Percentiles rank a stretch among this genome's conserved stretches.
phyloP scores from a whole-genome alignment of 2,329 filamentous ascomycete genomes.

The Diplocarpon rosae region DNA sequence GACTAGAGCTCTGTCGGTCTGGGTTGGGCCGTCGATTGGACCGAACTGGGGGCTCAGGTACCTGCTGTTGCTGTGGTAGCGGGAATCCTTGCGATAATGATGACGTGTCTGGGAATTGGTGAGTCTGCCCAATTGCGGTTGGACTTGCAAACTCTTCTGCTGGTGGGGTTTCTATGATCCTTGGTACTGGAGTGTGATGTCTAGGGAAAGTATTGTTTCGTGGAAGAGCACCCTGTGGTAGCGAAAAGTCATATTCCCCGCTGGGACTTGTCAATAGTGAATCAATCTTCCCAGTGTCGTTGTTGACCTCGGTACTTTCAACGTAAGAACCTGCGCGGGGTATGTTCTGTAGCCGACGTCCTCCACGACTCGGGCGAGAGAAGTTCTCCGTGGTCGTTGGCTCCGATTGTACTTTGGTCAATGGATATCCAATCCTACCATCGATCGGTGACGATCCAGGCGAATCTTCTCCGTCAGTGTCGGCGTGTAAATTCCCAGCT shows the following conservation, averaged over 20 bases:
- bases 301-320: no score
- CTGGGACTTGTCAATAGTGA: background rate
- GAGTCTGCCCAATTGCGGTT: constrained; percentile 7
- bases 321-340: constrained; percentile 8
- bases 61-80: constrained; percentile 21
- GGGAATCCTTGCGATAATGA: constrained; percentile 40
- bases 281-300: constrained; percentile 9
- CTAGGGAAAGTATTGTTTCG: constrained; percentile 23
- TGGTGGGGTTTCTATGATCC: constrained; percentile 55
- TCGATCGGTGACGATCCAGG: constrained; percentile 36
- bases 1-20: constrained; percentile 24
- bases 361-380: constrained; percentile 40
- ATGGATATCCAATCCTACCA: constrained; percentile 30
- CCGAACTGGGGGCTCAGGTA: constrained; percentile 37
- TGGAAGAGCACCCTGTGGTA: constrained; percentile 23
- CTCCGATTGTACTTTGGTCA: constrained; percentile 60
- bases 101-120: constrained; percentile 37
- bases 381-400: constrained; percentile 50
- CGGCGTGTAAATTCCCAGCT: constrained; percentile 43
- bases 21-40: constrained; percentile 33
- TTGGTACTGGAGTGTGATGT: constrained; percentile 35
- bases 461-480: constrained; percentile 44
- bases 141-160: constrained; percentile 19
- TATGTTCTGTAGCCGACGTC: constrained; percentile 19
- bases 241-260: constrained; percentile 1